These are phyloP conservation scores for Hyphopichia buzzinii DNA, from an alignment of 1,139 yeast species.

Conservation along the genomic window DNA sequence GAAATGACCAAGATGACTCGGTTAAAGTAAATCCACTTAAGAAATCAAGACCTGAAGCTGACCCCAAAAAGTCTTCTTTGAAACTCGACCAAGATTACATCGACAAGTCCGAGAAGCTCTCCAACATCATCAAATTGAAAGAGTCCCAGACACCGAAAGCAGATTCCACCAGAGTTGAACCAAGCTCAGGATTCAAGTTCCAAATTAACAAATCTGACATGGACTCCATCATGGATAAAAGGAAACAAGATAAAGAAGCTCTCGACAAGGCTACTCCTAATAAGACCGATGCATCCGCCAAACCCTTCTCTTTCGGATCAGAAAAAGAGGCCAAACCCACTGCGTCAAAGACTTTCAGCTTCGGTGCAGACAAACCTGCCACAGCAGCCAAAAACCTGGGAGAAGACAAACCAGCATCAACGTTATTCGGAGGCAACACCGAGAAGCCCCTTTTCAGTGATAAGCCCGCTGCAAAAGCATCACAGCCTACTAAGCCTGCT, in stretches of 20 bases:
- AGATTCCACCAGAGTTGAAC: conserved; percentile 16
- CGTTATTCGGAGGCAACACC: background rate
- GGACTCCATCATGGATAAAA: conserved; percentile 19
- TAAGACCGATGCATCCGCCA: too few species aligned
- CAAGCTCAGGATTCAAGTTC: conserved; percentile 41
- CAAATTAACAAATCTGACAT: conserved; percentile 28
- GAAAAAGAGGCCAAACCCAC: conserved; percentile 5
- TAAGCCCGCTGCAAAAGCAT: background rate
- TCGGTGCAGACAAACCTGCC: background rate
- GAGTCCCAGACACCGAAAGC: conserved; percentile 10
- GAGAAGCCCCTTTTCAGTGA: background rate
- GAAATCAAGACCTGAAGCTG: conserved; percentile 12
- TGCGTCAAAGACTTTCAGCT: too few species aligned
- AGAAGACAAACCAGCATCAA: background rate
- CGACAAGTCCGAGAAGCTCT: conserved; percentile 21
- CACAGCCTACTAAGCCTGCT: background rate
- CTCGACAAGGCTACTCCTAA: too few species aligned
- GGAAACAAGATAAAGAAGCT: conserved; percentile 14
- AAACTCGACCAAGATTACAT: conserved; percentile 29
- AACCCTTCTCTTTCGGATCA: conserved; percentile 12
- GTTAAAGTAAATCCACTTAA: conserved; percentile 12
- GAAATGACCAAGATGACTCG: conserved; percentile 16
- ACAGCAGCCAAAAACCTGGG: conserved; percentile 4
- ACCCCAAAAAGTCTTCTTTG: conserved; percentile 16
- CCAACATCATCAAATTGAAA: conserved; percentile 31